phyloP scores from a whole-genome alignment of 176 grass and related monocot genomes.

The Lolium perenne region DNA sequence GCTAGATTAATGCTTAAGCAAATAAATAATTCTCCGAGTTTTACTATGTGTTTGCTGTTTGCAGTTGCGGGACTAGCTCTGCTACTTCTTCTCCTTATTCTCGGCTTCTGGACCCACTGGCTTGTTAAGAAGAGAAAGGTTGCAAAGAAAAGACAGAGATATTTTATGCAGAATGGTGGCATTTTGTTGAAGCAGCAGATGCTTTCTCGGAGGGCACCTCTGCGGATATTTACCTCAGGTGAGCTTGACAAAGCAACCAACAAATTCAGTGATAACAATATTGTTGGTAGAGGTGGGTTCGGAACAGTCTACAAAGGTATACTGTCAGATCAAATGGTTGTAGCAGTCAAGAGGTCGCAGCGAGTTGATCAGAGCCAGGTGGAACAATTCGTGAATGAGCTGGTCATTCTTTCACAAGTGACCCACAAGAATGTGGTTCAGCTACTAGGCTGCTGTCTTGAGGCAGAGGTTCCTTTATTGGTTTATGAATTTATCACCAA shows the following conservation, averaged over 20 bases:
- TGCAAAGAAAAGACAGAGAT: constrained; percentile 41
- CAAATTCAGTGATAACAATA: constrained; percentile 45
- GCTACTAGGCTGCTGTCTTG: constrained; percentile 7
- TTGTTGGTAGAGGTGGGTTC: constrained; percentile 64
- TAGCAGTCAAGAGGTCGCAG: constrained; percentile 19
- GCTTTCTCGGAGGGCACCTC: constrained; percentile 40
- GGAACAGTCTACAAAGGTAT: constrained; percentile 67
- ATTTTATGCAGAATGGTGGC: constrained; percentile 67
- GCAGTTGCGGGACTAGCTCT: constrained; percentile 47
- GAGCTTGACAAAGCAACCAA: constrained; percentile 64
- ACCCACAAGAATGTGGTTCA: constrained; percentile 28
- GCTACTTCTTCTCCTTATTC: constrained; percentile 41
- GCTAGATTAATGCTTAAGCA: not conserved
- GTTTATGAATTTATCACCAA: constrained; percentile 42
- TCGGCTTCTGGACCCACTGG: constrained; percentile 49
- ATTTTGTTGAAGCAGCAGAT: constrained; percentile 50
- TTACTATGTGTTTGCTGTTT: not conserved
- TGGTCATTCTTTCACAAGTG: constrained; percentile 60
- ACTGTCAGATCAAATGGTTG: constrained; percentile 12
- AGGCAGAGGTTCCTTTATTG: constrained; percentile 18
- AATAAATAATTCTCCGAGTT: constrained; percentile 31
- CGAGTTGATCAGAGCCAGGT: constrained; percentile 49
- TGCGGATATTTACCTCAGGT: constrained; percentile 57
- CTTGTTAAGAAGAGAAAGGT: constrained; percentile 49
- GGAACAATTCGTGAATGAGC: constrained; percentile 70